Evolutionary conservation across 2,329 filamentous ascomycete species (phyloP), one percentile per base, ranked within the genome.

Genomic region (Penicillium sp.): DNA sequence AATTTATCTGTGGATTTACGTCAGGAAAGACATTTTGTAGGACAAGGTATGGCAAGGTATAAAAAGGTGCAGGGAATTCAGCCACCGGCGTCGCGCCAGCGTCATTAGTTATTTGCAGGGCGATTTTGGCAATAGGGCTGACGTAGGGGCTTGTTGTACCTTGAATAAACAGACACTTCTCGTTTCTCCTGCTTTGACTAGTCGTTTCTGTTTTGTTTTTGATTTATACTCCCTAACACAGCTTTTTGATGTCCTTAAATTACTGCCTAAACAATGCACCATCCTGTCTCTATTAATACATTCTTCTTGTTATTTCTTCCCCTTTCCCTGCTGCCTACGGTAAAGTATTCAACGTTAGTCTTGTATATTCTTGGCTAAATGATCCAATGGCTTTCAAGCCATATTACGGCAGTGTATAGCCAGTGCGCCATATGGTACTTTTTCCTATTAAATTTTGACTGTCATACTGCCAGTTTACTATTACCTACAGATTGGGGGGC

Each of bases 81-180:
- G 60, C 62, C 62, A 65, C 58, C 41, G 48, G 54, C 56, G 58
- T 65, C 52, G 60, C 50, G 38, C 44, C 38, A 44, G 58, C 62
- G 61, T 65, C 62, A 65, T 63, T 47, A 23, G 23, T 18, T 18
- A 32, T 46, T 7, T 31, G 15, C 40, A 8, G 25, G 51, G 50
- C 44, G 37, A 25, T 5, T 32, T 54, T 45, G 32, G 31, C 27
- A 25, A 42, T 47, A 51, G 52, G 52, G 52, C 52, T 54, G 52
- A 54, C 52, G 52, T 54, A 44, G 51, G 38, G 41, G 13, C 25
- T 41, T 47, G 27, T 13, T 31, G 6, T 38, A 46, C 27, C 32
- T 46, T n/a, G 25, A 49, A 23, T 29, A 13, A 8, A n/a, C 41
- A 21, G 37, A 25, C 18, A 50, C 25, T 34, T 34, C 18, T 5